phyloP scores from a whole-genome alignment of 768 basidiomycete species.

The Mycena indigotica region DNA sequence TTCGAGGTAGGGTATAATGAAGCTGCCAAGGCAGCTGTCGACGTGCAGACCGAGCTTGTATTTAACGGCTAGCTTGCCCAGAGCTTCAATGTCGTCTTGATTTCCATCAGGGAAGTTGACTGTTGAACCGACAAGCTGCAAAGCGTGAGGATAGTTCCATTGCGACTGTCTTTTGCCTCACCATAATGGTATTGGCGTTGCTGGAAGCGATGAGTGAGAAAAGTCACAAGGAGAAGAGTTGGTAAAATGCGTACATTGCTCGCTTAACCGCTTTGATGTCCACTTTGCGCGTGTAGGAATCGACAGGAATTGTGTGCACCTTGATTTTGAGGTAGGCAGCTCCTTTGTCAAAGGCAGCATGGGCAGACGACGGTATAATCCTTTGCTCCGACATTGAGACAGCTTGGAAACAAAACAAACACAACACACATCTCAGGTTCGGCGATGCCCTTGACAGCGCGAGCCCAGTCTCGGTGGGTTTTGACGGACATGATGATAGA shows the following conservation, averaged over 20 bases:
- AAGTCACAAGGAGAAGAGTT: slow-evolving; percentile 1
- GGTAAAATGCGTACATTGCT: slow-evolving; percentile 70
- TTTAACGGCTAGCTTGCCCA: slow-evolving; percentile 71
- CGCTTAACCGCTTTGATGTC: slow-evolving; percentile 75
- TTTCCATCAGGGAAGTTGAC: slow-evolving; percentile 86
- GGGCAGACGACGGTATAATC: slow-evolving; percentile 81
- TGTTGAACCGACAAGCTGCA: slow-evolving; percentile 80
- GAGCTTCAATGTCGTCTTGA: slow-evolving; percentile 81
- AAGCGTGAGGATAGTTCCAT: not conserved
- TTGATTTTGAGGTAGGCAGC: slow-evolving; percentile 88
- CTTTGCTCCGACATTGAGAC: slow-evolving; percentile 40
- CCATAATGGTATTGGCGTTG: slow-evolving; percentile 89
- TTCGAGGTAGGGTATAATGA: slow-evolving; percentile 92
- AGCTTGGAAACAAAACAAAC: not conserved
- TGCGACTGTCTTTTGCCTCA: slow-evolving; percentile 27
- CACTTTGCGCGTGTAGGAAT: slow-evolving; percentile 74
- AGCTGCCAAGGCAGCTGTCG: slow-evolving; percentile 92
- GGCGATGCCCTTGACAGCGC: slow-evolving; percentile 80
- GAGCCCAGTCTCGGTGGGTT: slow-evolving; percentile 92
- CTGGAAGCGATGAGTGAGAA: slow-evolving; percentile 39
- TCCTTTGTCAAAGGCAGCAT: slow-evolving; percentile 96
- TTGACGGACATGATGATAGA: slow-evolving; percentile 95
- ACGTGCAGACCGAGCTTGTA: slow-evolving; percentile 89
- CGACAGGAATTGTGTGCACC: slow-evolving; percentile 82
- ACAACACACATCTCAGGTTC: slow-evolving; percentile 87